Conservation (phyloP, 441 rosid species). For the Populus hybrid region DNA sequence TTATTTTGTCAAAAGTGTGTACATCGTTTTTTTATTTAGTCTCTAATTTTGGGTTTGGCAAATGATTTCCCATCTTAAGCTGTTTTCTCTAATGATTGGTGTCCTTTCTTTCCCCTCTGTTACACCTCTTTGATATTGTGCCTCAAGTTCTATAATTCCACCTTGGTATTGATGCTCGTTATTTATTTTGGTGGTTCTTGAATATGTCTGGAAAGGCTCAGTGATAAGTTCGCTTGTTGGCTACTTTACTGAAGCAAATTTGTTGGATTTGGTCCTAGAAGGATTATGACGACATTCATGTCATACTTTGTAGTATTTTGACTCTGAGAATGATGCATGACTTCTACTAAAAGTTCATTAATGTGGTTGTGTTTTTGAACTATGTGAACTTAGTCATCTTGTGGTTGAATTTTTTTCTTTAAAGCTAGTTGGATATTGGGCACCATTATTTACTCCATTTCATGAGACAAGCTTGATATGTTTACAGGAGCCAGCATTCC, state of each 20-base stretch:
- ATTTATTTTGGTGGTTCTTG: not conserved
- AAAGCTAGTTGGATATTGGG: slow-evolving; percentile 2
- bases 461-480: slow-evolving; percentile 9
- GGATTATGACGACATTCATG: not conserved
- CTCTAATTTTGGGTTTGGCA: not conserved
- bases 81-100: not conserved
- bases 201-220: not conserved
- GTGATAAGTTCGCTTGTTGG: not conserved
- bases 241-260: not conserved
- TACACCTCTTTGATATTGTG: not conserved
- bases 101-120: not conserved
- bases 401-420: not conserved
- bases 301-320: not conserved
- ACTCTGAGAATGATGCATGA: not conserved
- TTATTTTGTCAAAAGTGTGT: not conserved
- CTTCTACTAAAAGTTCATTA: not conserved
- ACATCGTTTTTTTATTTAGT: not conserved
- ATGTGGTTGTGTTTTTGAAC: not conserved
- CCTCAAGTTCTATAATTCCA: not conserved
- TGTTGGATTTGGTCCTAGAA: not conserved
- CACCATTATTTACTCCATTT: slow-evolving; percentile 1
- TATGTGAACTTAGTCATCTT: not conserved
- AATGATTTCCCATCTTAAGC: not conserved
- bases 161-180: not conserved
- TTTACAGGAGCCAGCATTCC: slow-evolving; percentile 84